These are phyloP conservation scores for Neurospora sp. DNA, from an alignment of 2,329 filamentous ascomycete genomes.

Conservation along the genomic window DNA sequence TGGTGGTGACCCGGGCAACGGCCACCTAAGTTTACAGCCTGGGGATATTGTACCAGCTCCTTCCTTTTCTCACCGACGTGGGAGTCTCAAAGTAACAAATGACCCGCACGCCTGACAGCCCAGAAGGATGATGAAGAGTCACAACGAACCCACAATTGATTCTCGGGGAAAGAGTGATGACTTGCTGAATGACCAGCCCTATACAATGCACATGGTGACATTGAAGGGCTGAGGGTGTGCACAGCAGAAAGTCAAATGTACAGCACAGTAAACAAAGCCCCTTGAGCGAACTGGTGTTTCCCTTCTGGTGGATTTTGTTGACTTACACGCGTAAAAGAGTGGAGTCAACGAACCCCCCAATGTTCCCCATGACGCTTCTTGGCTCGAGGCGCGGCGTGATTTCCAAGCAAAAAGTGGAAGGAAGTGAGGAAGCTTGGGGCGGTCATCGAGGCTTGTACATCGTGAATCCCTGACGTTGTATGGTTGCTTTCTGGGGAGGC, in stretches of 20 bases:
- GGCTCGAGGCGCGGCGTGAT: not conserved
- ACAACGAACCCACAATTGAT: not conserved
- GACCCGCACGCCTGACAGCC: not conserved
- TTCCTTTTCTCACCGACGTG: not conserved
- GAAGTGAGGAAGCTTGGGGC: not conserved
- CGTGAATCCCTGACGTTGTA: not conserved
- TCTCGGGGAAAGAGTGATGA: not conserved
- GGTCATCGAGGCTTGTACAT: not conserved
- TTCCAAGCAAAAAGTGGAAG: not conserved
- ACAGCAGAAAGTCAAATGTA: not conserved
- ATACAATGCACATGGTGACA: not conserved
- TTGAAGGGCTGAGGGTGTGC: not conserved
- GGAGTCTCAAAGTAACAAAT: not conserved
- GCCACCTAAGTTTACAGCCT: not conserved
- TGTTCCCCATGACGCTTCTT: not conserved
- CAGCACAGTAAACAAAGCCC: not conserved
- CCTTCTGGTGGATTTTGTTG: not conserved
- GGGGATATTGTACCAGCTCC: not conserved
- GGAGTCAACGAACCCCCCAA: not conserved
- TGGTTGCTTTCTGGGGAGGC: not conserved
- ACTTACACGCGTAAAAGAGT: not conserved
- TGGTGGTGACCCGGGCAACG: not conserved
- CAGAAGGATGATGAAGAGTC: not conserved
- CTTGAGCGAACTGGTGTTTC: not conserved
- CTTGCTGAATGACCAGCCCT: not conserved